Conservation (phyloP, 2,329 filamentous ascomycete genomes). For the Xylaria sp. region DNA sequence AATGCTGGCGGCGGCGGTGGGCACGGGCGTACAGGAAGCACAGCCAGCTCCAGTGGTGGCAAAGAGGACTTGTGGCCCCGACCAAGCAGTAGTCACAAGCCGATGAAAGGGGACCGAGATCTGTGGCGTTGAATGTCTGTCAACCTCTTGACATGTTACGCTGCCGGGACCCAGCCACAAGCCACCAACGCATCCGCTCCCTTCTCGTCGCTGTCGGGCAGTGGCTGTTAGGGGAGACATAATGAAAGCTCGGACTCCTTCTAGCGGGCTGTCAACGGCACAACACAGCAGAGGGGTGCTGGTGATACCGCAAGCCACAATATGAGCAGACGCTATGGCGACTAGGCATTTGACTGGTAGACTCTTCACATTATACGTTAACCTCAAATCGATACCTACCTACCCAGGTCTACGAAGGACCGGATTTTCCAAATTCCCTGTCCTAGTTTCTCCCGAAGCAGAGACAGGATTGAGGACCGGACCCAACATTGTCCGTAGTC, state of each 20-base stretch:
- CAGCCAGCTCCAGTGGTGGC: conserved; percentile 20
- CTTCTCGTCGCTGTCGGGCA: background rate
- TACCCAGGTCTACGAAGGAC: background rate
- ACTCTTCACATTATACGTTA: background rate
- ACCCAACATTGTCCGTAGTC: no score
- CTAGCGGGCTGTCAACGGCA: no score
- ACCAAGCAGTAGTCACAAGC: conserved; percentile 47
- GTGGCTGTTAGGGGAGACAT: background rate
- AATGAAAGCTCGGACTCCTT: no score
- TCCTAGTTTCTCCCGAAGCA: background rate
- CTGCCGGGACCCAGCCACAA: background rate
- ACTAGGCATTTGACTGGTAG: background rate
- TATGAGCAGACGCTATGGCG: background rate
- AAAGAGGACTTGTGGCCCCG: conserved; percentile 47
- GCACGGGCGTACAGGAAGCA: conserved; percentile 26
- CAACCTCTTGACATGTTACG: background rate
- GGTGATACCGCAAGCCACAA: background rate
- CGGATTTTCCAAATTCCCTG: background rate
- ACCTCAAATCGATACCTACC: background rate
- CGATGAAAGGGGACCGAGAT: conserved; percentile 44
- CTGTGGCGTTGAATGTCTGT: conserved; percentile 44
- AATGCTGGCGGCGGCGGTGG: conserved; percentile 25
- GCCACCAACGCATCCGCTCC: background rate
- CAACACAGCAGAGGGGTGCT: background rate
- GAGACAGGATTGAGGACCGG: no score